Evolutionary conservation across 805 yeast species (phyloP).

Genomic region (Candida endomychidarum): DNA sequence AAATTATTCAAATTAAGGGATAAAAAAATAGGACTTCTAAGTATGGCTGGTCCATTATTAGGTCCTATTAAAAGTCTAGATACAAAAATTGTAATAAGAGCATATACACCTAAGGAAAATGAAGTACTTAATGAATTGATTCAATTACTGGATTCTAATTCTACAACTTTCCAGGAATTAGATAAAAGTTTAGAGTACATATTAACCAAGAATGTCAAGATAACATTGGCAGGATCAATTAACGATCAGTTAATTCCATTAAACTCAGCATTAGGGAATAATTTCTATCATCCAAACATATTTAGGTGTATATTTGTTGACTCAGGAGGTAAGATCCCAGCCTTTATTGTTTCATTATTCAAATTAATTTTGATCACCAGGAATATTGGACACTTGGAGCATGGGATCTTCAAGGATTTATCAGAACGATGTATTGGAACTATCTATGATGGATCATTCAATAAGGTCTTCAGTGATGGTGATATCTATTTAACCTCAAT

Average conservation of each 20-base stretch:
- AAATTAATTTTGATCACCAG: slow-evolving; percentile 29
- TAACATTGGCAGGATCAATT: slow-evolving; percentile 33
- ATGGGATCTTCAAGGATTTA: slow-evolving; percentile 28
- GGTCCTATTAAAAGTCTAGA: slow-evolving; percentile 36
- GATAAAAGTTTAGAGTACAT: slow-evolving; percentile 22
- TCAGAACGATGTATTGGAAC: slow-evolving; percentile 30
- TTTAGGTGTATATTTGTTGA: slow-evolving; percentile 27
- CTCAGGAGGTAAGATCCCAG: slow-evolving; percentile 21
- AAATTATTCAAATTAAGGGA: slow-evolving; percentile 5
- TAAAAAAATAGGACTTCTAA: slow-evolving; percentile 32
- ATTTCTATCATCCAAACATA: slow-evolving; percentile 38
- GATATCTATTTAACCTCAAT: slow-evolving; percentile 30
- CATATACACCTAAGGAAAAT: slow-evolving; percentile 36
- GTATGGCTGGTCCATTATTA: slow-evolving; percentile 34
- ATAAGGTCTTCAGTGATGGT: slow-evolving; percentile 23
- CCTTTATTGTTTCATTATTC: slow-evolving; percentile 28
- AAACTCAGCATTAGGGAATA: slow-evolving; percentile 28
- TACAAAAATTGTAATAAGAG: slow-evolving; percentile 37
- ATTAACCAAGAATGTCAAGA: slow-evolving; percentile 28
- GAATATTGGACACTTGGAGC: slow-evolving; percentile 38
- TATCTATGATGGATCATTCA: slow-evolving; percentile 26
- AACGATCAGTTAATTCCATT: slow-evolving; percentile 41
- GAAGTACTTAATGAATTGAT: slow-evolving; percentile 36
- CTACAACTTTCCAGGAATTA: slow-evolving; percentile 19
- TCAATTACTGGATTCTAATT: slow-evolving; percentile 28